phyloP scores from a whole-genome alignment of 306 rosid genomes.

The Rosa rugosa region DNA sequence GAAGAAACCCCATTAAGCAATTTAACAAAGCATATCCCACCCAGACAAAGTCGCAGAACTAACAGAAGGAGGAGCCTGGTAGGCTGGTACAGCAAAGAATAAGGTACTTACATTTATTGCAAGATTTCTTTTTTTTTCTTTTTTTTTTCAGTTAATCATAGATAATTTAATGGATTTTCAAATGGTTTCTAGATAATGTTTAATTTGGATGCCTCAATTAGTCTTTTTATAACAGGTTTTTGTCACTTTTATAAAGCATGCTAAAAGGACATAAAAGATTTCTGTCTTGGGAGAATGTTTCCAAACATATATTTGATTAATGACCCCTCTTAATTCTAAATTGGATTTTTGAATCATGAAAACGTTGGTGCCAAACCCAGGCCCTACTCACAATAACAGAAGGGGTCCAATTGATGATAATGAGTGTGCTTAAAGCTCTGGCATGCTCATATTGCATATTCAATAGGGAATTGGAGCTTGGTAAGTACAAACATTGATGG shows the following conservation, averaged over 20 bases:
- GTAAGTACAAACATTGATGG: conserved; percentile 14
- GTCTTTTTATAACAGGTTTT: no score
- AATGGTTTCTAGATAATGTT: background rate
- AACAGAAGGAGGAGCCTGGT: no score
- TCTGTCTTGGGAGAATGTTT: background rate
- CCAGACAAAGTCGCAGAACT: no score
- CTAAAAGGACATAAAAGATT: background rate
- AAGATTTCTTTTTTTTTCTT: no score
- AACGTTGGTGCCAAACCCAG: background rate
- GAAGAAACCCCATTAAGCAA: no score
- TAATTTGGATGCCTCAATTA: no score
- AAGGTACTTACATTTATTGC: background rate
- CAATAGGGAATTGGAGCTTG: conserved; percentile 15
- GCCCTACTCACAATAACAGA: conserved; percentile 11
- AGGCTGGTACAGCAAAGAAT: background rate
- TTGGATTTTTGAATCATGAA: background rate
- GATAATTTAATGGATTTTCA: no score
- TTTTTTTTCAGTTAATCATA: no score
- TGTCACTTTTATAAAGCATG: background rate
- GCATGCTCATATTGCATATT: conserved; percentile 10
- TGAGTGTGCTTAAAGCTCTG: conserved; percentile 27
- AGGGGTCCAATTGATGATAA: conserved; percentile 29
- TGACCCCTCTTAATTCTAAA: background rate
- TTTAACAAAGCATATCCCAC: no score
- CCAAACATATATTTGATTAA: background rate